Evolutionary conservation across 371 early-diverging fungal species (phyloP), one percentile per base, ranked within the genome.

Genomic region (Apophysomyces trapeziformis): DNA sequence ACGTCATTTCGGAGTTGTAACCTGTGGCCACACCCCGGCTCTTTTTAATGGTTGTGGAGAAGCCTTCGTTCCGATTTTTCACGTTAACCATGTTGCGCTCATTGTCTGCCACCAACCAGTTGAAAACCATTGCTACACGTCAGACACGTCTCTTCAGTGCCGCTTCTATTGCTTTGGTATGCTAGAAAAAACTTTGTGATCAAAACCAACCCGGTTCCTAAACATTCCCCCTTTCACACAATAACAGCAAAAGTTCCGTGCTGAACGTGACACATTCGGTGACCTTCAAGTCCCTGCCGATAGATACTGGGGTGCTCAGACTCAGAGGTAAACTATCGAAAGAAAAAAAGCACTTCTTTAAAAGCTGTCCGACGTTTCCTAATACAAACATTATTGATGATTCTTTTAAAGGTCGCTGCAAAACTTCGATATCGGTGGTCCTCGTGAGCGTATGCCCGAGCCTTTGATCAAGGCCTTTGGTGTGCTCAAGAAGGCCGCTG

Each of bases 271-370:
- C 73, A 92, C 95, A 26, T 93, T 95, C 84, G 96, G 96, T 58
- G 91, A 91, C 66, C 79, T 95, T 57, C 78, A 90, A 65, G 96
- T 95, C 5, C 96, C 96, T 38, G 81, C 90, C 12, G 92, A 95
- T 70, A 87, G 79, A 72, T 94, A 94, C 80, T 95, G 92, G 88
- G 96, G 95, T 61, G 93, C 94, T 57, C 96, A 95, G 77, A 95
- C 96, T 9, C 93, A 94, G 74, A 87, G 95, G 86, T 88, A 74
- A 43, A 18, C 9, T 13, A 60, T 43, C 9, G 3, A 26, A 26
- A 26, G 32, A 3, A 3, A 26, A 26, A 26, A 26, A 26, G 32
- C 32, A 26, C 0, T 26, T 26, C 32, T 26, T 2, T 26, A 26
- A 26, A 26, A 26, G 32, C 2, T 26, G 32, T 26, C 16, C 32